Conservation (phyloP, 805 yeast genomes). For the Metschnikowia baotianmanensis region DNA sequence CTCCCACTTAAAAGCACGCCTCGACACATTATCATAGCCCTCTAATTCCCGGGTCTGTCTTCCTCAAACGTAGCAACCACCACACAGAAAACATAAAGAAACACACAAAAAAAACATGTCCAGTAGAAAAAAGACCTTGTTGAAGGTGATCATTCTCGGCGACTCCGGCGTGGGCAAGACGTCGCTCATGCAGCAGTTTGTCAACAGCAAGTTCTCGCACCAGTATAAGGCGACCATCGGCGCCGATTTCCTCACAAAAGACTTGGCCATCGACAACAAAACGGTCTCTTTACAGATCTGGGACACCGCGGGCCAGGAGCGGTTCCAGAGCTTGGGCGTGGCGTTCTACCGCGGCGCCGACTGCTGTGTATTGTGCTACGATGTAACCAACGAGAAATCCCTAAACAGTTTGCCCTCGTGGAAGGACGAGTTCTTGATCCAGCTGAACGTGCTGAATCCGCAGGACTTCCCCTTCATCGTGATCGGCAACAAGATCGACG, state of each 20-base stretch:
- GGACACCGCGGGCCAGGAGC: conserved; percentile 47
- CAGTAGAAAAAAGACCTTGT: conserved; percentile 68
- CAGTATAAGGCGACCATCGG: conserved; percentile 98
- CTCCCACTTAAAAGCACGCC: too few relatives aligned
- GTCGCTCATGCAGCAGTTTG: conserved; percentile 95
- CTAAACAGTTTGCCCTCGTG: conserved; percentile 86
- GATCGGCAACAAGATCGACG: conserved; percentile 92
- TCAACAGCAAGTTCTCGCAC: conserved; percentile 88
- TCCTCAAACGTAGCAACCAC: too few relatives aligned
- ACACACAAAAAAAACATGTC: conserved; percentile 35
- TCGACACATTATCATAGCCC: too few relatives aligned
- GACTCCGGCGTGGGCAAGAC: conserved; percentile 99
- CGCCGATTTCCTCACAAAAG: conserved; percentile 94
- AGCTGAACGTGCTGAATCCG: conserved; percentile 90
- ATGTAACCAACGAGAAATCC: conserved; percentile 91
- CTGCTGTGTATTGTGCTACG: conserved; percentile 94
- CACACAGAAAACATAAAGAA: neutral
- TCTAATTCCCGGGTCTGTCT: too few relatives aligned
- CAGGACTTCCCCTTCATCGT: conserved; percentile 95
- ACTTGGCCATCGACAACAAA: conserved; percentile 79
- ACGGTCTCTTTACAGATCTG: conserved; percentile 83
- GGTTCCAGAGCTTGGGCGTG: conserved; percentile 94
- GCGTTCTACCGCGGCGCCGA: conserved; percentile 98
- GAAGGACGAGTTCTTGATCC: conserved; percentile 94
- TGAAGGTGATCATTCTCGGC: conserved; percentile 89